Evolutionary conservation across 2,329 filamentous ascomycete genomes (phyloP), one percentile per base, ranked within the genome.

Genomic region (Venturia asperata): DNA sequence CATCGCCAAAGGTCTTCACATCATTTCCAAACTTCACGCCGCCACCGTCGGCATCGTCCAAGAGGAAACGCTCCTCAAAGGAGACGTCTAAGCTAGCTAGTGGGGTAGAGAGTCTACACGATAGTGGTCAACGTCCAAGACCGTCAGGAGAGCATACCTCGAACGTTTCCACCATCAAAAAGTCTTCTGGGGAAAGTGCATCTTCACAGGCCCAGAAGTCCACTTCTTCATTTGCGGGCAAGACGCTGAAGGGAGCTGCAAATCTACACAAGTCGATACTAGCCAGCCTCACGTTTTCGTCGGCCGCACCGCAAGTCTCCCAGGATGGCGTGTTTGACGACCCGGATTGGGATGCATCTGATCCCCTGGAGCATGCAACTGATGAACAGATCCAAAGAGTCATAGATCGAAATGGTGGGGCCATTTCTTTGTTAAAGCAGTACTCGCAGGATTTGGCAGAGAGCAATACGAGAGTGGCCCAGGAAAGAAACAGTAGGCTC

Each of bases 381-480:
- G 64, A 66, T 55, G 61, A 63, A 7, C 60, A 62, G 42, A 52
- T 66, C 15, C 61, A 55, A n/a, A 61, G 61, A 21, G 52, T 66
- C 10, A 63, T 66, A n/a, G 61, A 63, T 19, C 41, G 42, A 37
- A 62, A 63, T 43, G 64, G 64, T 10, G 64, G 64, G 2, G 42
- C 61, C 13, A 37, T 66, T n/a, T 42, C 60, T 17, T n/a, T 58
- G 15, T 30, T 66, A 5, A 49, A 37, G 27, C 58, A 66, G 39
- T 66, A 63, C 47, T 66, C 64, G 27, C 19, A 56, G 30, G 64
- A 66, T 56, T 43, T 66, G 45, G 58, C 64, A 21, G 64, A 66
- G 43, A 56, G n/a, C 24, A 66, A 66, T 42, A 13, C 21, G 10
- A 41, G 64, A 55, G 61, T 66, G 11, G 64, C 64, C 7, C 27